Evolutionary conservation across 225 moss, liverwort and hornwort genomes (phyloP).

Genomic region (Antitrichia curtipendula): DNA sequence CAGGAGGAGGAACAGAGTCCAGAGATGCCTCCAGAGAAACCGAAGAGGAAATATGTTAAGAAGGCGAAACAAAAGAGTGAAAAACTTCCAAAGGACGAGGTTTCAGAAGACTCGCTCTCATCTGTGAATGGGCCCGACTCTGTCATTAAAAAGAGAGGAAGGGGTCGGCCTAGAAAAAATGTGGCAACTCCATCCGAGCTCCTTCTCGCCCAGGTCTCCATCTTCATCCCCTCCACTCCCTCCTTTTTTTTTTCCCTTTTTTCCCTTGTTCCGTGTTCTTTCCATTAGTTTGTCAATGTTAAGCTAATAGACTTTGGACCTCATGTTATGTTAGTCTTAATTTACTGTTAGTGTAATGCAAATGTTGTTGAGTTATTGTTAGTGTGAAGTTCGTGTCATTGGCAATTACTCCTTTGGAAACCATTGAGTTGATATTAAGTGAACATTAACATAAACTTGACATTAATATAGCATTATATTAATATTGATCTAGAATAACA

Average conservation of each 20-base stretch:
- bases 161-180: slow-evolving; percentile 27
- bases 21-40: neutral
- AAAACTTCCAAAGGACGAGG: neutral
- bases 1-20: neutral
- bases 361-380: neutral
- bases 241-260: neutral
- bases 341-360: neutral
- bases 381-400: neutral
- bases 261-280: neutral
- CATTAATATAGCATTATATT: neutral
- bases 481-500: neutral
- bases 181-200: neutral
- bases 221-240: neutral
- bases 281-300: neutral
- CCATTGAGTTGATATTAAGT: neutral
- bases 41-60: slow-evolving; percentile 4
- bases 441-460: neutral
- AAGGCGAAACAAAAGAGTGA: neutral
- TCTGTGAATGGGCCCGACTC: neutral
- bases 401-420: neutral
- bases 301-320: neutral
- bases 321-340: neutral
- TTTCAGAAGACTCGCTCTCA: neutral
- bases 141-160: slow-evolving; percentile 11
- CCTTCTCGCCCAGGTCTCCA: slow-evolving; percentile 10